Percentiles rank a stretch among this genome's conserved stretches.
phyloP scores from a whole-genome alignment of 2,329 filamentous ascomycete genomes.

The Diaporthe velutina region DNA sequence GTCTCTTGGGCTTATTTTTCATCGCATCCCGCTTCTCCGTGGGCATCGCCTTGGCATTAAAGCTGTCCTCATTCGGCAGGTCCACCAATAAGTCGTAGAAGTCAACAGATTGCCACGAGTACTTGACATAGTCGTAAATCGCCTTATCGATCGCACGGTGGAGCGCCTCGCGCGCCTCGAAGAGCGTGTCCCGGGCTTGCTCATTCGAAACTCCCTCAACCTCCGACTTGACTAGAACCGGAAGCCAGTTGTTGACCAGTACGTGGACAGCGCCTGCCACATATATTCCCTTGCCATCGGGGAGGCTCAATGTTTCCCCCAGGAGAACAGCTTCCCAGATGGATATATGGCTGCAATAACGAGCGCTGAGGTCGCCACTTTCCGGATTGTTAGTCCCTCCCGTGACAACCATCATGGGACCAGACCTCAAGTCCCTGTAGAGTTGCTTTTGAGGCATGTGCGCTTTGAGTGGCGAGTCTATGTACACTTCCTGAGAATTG shows the following conservation, averaged over 20 bases:
- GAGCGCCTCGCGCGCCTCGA: constrained; percentile 11
- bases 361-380: background rate
- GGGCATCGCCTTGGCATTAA: background rate
- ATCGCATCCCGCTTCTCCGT: background rate
- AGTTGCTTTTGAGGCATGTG: constrained; percentile 11
- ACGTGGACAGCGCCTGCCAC: background rate
- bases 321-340: constrained; percentile 25
- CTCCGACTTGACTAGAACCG: constrained; percentile 32
- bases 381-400: background rate
- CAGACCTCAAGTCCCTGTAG: background rate
- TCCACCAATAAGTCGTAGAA: constrained; percentile 16
- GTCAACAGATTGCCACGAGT: background rate
- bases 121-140: constrained; percentile 19
- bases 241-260: constrained; percentile 32
- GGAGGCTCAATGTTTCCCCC: background rate
- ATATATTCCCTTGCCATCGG: background rate
- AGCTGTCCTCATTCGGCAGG: constrained; percentile 10
- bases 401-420: constrained; percentile 25
- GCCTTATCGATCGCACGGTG: constrained; percentile 27
- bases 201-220: background rate
- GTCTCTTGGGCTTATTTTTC: background rate
- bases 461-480: constrained; percentile 10
- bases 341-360: constrained; percentile 29
- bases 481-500: constrained; percentile 4
- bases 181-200: constrained; percentile 16